These are phyloP conservation scores for Lepiota brunneoincarnata DNA, from an alignment of 768 basidiomycete species.

Conservation along the genomic window DNA sequence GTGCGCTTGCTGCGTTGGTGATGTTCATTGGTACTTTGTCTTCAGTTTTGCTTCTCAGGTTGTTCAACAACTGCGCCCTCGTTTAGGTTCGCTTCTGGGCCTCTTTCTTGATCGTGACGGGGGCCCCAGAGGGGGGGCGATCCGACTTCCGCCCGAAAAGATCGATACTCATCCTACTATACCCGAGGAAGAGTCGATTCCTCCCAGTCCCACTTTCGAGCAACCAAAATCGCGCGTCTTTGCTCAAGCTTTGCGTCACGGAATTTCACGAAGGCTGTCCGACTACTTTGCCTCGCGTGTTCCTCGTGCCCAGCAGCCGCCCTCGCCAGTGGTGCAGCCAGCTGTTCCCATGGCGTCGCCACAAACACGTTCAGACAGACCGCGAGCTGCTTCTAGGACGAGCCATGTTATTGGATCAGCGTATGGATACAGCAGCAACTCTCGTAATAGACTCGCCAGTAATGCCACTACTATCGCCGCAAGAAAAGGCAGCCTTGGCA, in stretches of 20 bases:
- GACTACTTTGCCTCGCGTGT: constrained; percentile 56
- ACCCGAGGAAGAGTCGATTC: constrained; percentile 58
- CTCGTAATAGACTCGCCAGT: constrained; percentile 54
- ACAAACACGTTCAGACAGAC: constrained; percentile 38
- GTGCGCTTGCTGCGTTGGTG: constrained; percentile 70
- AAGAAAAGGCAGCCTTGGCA: constrained; percentile 55
- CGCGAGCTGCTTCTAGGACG: constrained; percentile 50
- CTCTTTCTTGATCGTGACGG: constrained; percentile 91
- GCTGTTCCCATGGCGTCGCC: constrained; percentile 45
- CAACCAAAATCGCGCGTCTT: constrained; percentile 37
- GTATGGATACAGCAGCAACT: constrained; percentile 68
- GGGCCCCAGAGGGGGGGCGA: constrained; percentile 82
- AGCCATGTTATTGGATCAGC: constrained; percentile 73
- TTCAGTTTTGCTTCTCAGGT: not conserved
- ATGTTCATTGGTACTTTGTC: constrained; percentile 60
- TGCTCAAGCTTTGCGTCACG: constrained; percentile 41
- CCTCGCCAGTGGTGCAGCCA: constrained; percentile 32
- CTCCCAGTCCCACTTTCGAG: constrained; percentile 46
- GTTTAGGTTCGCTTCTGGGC: constrained; percentile 76
- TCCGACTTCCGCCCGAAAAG: constrained; percentile 83
- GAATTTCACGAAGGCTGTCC: constrained; percentile 54
- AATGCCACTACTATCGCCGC: constrained; percentile 38
- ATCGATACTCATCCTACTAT: constrained; percentile 45
- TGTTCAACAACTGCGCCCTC: constrained; percentile 1
- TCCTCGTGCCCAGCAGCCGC: constrained; percentile 33